phyloP scores from a whole-genome alignment of 352 stramenopile genomes.

The Pelagophyceae sp. region DNA sequence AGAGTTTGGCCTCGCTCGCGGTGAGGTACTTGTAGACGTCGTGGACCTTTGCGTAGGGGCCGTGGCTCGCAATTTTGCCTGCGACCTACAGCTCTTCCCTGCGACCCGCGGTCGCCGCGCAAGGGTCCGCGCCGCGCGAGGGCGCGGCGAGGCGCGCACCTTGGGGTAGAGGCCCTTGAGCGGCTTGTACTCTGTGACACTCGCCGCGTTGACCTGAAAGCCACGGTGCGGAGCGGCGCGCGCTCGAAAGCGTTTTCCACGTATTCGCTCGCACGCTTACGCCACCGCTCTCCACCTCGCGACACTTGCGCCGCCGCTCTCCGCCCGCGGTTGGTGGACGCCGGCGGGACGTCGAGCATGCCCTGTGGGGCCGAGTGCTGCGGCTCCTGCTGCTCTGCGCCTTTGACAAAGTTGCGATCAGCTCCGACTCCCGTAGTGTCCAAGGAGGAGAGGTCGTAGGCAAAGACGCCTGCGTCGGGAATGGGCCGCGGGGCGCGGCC shows the following conservation, averaged over 20 bases:
- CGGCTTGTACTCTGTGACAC: conserved; percentile 66
- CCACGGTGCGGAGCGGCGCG: too few relatives aligned
- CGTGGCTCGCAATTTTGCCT: conserved; percentile 68
- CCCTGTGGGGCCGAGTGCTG: neutral
- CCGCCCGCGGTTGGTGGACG: too few relatives aligned
- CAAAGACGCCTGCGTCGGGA: too few relatives aligned
- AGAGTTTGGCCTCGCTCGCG: conserved; percentile 9
- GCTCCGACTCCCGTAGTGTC: neutral
- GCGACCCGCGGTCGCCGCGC: too few relatives aligned
- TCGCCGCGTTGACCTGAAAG: conserved; percentile 75
- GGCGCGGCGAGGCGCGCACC: conserved; percentile 26
- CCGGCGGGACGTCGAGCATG: conserved; percentile 56
- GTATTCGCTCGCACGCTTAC: too few relatives aligned
- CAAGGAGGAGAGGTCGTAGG: neutral
- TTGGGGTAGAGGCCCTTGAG: conserved; percentile 65
- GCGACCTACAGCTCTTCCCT: too few relatives aligned
- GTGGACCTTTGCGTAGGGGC: conserved; percentile 38
- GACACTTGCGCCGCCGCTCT: too few relatives aligned
- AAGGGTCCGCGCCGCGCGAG: neutral
- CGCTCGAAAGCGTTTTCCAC: too few relatives aligned
- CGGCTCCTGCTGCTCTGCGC: neutral
- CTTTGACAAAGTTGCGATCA: neutral
- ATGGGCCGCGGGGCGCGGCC: too few relatives aligned
- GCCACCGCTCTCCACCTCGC: too few relatives aligned
- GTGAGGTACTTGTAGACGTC: conserved; percentile 22